phyloP scores from a whole-genome alignment of 2,329 filamentous ascomycete genomes.

The Aspergillus sp. region DNA sequence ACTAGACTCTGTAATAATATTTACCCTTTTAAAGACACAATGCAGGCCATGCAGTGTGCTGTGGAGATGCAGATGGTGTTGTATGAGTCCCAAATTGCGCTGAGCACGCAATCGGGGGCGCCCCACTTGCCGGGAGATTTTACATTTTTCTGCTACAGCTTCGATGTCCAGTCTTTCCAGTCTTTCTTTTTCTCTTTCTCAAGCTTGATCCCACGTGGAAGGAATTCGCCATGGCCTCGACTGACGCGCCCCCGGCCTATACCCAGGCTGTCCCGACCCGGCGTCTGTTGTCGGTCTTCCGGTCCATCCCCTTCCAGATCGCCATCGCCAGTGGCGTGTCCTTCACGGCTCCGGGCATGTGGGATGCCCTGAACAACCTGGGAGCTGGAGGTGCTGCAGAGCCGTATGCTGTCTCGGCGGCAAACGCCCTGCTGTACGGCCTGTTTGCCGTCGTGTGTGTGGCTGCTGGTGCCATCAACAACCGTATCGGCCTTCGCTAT shows the following conservation, averaged over 20 bases:
- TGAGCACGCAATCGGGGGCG: too few relatives aligned
- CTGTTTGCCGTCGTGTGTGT: slow-evolving; percentile 13
- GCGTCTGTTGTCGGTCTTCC: background rate
- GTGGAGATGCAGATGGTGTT: too few relatives aligned
- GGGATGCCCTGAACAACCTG: slow-evolving; percentile 14
- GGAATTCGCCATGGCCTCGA: background rate
- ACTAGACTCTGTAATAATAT: too few relatives aligned
- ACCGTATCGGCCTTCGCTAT: slow-evolving; percentile 13
- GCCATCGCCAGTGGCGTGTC: slow-evolving; percentile 15
- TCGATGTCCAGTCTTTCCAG: too few relatives aligned
- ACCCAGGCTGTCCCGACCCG: background rate
- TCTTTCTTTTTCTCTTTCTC: too few relatives aligned
- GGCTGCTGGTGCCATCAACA: slow-evolving; percentile 14
- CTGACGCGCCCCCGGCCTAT: background rate
- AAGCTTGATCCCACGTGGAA: too few relatives aligned
- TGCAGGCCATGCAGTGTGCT: too few relatives aligned
- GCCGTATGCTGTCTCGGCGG: slow-evolving; percentile 13
- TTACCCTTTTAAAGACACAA: too few relatives aligned
- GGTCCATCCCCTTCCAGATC: slow-evolving; percentile 15
- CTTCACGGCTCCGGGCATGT: slow-evolving; percentile 14
- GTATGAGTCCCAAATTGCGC: too few relatives aligned
- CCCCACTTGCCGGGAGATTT: too few relatives aligned
- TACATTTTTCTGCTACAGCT: too few relatives aligned
- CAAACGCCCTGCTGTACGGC: slow-evolving; percentile 10
- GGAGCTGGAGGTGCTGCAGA: slow-evolving; percentile 14